Conservation (phyloP, 208 protist species). For the Wallacemonas sp. region DNA sequence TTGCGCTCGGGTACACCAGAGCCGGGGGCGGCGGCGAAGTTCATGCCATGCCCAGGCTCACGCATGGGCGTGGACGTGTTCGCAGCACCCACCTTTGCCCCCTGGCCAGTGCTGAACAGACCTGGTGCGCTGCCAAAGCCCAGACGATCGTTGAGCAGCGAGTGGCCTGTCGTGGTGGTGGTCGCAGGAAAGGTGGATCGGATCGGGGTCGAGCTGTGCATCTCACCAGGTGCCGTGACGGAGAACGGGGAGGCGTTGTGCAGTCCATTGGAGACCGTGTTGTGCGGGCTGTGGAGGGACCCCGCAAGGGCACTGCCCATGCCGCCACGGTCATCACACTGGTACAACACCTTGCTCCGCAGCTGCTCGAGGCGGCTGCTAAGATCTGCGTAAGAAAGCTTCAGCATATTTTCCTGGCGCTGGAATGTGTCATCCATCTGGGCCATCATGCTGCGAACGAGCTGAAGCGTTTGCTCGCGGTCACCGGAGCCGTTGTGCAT, state of each 20-base stretch:
- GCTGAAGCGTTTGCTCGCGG: conserved; percentile 32
- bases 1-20: background rate
- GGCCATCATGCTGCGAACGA: conserved; percentile 41
- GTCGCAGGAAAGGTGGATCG: background rate
- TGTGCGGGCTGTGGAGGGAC: conserved; percentile 6
- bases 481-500: conserved; percentile 11
- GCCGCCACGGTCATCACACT: conserved; percentile 17
- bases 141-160: background rate
- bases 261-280: background rate
- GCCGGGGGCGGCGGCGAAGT: conserved; percentile 3
- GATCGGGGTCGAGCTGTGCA: conserved; percentile 12
- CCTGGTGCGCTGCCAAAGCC: background rate
- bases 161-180: background rate
- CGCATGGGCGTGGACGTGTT: conserved; percentile 9
- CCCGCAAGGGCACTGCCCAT: conserved; percentile 22
- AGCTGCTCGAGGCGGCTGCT: conserved; percentile 54
- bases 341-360: conserved; percentile 31
- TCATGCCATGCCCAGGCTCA: background rate
- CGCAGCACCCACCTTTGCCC: background rate
- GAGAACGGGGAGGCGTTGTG: conserved; percentile 8
- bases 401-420: conserved; percentile 55
- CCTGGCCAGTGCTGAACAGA: conserved; percentile 1
- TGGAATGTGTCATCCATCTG: conserved; percentile 60
- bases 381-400: conserved; percentile 47
- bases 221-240: background rate